phyloP scores from a whole-genome alignment of 148 eudicot genomes.

The Oxyria digyna region DNA sequence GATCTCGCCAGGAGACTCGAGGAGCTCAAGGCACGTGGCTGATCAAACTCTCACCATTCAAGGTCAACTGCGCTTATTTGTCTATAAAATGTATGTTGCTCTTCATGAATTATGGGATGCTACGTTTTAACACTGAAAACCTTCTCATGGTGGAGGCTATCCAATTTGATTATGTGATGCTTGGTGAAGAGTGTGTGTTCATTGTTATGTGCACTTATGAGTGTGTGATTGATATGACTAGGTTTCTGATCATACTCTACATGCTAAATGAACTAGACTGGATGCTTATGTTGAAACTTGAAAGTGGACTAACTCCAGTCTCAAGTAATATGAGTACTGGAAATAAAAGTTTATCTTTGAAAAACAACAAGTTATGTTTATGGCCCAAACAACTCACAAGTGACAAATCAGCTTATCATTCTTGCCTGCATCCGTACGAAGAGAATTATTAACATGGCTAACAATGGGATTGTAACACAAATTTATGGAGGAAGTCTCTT shows the following conservation, averaged over 20 bases:
- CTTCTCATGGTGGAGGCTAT: neutral
- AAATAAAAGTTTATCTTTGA: too few relatives aligned
- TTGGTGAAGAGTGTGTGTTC: neutral
- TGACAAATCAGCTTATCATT: neutral
- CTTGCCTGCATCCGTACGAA: neutral
- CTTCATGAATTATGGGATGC: neutral
- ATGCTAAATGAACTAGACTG: neutral
- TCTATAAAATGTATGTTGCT: neutral
- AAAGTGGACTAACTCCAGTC: neutral
- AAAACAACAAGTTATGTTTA: too few relatives aligned
- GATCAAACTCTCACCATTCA: neutral
- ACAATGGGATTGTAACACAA: neutral
- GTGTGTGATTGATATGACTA: neutral
- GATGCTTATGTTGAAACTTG: neutral
- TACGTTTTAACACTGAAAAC: neutral
- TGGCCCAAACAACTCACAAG: too few relatives aligned
- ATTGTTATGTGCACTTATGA: neutral
- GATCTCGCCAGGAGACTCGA: conserved; percentile 12
- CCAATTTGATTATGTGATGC: neutral
- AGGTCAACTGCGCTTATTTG: neutral
- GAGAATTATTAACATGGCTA: neutral
- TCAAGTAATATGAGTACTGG: too few relatives aligned
- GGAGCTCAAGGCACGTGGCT: conserved; percentile 13
- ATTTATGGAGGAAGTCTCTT: neutral
- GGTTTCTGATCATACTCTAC: neutral